Base-by-base conservation (phyloP, 805 yeast species). In the Yarrowia divulgata region DNA sequence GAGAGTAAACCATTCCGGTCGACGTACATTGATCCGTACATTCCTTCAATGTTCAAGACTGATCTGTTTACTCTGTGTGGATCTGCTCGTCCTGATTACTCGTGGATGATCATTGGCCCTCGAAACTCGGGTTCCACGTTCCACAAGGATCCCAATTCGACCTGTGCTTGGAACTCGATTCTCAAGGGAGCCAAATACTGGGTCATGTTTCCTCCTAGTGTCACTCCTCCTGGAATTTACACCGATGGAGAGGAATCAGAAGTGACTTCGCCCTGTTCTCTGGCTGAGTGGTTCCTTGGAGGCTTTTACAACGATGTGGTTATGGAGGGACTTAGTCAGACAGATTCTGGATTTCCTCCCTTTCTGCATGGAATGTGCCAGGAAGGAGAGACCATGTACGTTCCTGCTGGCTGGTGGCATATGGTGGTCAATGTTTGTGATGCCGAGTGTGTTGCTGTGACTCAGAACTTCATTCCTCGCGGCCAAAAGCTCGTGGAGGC, bases 351-450 rank as follows among this genome's bases (percentile, higher is more conserved):
- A 23, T 13, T 16, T 34, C 46, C 39, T 40, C 76, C 50, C 82
- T 83, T 91, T 73, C 75, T 82, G 23, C 86, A 93, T 23, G 95
- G 91, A 0, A 81, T 93, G 14, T 90, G 96, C 0, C 87, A 86
- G 72, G 89, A 92, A 0, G 94, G 93, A 7, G 96, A 93, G 76
- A 89, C 92, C 71, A 85, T 92, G 83, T 87, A 90, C 76, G 98
- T 93, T 8, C 98, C 98, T 3, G 84, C 93, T n/a, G 96, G 97
- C 0, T 93, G 98, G 98, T 93, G 98, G 98, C 98, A 93, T 81
- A 81, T 88, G 58, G 98, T 93, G 39, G 90, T 93, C n/a, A 93
- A 93, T 74, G 75, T 93, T 13, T 48, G 57, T 8, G 68, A 63
- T 3, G 92, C 89, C 75, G 77, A 75, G 35, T 70, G 76, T 50